Evolutionary conservation across 139 green algal genomes (phyloP).

Genomic region (Tetradesmus obliquus): DNA sequence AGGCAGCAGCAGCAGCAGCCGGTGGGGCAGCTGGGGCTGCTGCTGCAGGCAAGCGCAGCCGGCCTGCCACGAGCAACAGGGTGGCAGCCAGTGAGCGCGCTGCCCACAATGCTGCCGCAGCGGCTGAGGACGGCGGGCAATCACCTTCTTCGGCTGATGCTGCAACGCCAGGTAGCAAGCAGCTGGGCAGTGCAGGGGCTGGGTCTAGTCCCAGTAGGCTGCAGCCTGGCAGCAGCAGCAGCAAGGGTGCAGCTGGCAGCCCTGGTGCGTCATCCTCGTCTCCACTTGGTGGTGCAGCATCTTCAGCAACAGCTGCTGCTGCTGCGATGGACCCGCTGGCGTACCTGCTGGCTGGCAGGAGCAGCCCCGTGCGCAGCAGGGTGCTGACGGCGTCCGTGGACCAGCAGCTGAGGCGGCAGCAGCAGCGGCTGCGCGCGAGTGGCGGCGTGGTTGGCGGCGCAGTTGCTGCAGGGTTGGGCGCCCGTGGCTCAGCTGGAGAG

Average conservation of each 20-base stretch:
- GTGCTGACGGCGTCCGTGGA: background rate
- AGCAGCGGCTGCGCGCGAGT: conserved; percentile 5
- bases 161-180: background rate
- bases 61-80: background rate
- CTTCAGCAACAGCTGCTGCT: background rate
- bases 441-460: background rate
- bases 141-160: background rate
- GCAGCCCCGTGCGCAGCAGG: background rate
- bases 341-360: background rate
- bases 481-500: background rate
- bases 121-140: background rate
- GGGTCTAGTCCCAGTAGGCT: too few species aligned
- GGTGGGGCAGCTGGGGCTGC: background rate
- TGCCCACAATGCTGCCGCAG: background rate
- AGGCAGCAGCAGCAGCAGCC: conserved; percentile 11
- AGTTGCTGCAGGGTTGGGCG: too few species aligned
- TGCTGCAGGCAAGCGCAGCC: background rate
- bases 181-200: background rate
- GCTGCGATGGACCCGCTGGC: background rate
- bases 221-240: background rate
- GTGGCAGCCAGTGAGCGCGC: background rate
- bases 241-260: background rate
- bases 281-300: background rate
- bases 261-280: background rate
- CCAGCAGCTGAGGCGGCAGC: conserved; percentile 26